These are phyloP conservation scores for Xylaria telfairii DNA, from an alignment of 495 filamentous ascomycete genomes.

Conservation along the genomic window DNA sequence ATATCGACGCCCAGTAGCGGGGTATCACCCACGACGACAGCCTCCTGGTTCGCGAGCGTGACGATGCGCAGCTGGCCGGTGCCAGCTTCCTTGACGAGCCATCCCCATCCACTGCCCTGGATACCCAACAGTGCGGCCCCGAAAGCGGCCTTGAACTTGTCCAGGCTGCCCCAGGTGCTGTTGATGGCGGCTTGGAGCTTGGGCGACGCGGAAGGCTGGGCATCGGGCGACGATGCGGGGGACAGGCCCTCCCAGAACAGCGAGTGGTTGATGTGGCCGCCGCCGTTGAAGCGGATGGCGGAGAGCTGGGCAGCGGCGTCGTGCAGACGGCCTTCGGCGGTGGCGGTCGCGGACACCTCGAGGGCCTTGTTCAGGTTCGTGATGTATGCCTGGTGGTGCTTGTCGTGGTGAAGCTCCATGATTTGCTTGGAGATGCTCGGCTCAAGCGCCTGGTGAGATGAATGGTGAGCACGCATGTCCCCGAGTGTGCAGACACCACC, in stretches of 20 bases:
- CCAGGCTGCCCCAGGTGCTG: slow-evolving; percentile 68
- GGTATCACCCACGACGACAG: slow-evolving; percentile 83
- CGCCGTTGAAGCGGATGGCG: slow-evolving; percentile 90
- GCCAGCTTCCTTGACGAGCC: slow-evolving; percentile 86
- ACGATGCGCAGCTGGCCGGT: slow-evolving; percentile 75
- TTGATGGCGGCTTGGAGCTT: slow-evolving; percentile 68
- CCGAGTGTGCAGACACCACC: not conserved
- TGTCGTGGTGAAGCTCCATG: slow-evolving; percentile 85
- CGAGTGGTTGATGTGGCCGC: slow-evolving; percentile 90
- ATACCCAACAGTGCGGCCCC: slow-evolving; percentile 67
- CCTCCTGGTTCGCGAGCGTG: slow-evolving; percentile 91
- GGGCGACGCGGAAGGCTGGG: slow-evolving; percentile 63
- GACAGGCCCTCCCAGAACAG: slow-evolving; percentile 95
- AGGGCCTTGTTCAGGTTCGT: slow-evolving; percentile 70
- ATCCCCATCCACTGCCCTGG: slow-evolving; percentile 76
- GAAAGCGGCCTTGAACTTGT: slow-evolving; percentile 77
- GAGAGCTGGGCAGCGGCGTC: slow-evolving; percentile 67
- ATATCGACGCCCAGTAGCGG: slow-evolving; percentile 94
- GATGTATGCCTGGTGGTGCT: slow-evolving; percentile 77
- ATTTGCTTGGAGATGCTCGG: slow-evolving; percentile 90
- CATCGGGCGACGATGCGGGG: slow-evolving; percentile 56
- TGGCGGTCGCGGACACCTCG: slow-evolving; percentile 59
- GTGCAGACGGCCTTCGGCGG: slow-evolving; percentile 58
- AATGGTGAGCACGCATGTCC: slow-evolving; percentile 20
- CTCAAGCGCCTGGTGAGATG: slow-evolving; percentile 69